phyloP scores from a whole-genome alignment of 768 basidiomycete genomes.

The Podaxis pistillaris region DNA sequence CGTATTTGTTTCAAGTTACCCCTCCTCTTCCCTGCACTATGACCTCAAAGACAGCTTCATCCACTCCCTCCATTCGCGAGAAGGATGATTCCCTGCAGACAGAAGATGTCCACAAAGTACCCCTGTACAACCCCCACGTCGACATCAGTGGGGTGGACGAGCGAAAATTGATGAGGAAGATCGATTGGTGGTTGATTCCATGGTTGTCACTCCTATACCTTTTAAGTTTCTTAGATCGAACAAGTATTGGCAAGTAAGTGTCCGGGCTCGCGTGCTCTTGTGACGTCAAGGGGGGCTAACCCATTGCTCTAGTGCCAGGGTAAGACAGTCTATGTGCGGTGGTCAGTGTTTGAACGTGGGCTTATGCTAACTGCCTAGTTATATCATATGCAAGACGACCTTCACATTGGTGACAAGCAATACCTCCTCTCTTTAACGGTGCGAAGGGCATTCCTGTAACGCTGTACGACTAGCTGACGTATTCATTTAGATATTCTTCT shows the following conservation, averaged over 20 bases:
- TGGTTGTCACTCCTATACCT: conserved; percentile 78
- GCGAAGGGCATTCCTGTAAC: not conserved
- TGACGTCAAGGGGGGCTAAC: not conserved
- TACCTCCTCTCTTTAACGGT: conserved; percentile 66
- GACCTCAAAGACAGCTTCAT: not conserved
- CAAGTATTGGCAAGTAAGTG: conserved; percentile 49
- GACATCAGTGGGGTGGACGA: conserved; percentile 41
- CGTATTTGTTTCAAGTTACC: not conserved
- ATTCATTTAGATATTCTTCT: conserved; percentile 42
- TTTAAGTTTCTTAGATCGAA: conserved; percentile 61
- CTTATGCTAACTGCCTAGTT: conserved; percentile 38
- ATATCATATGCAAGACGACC: conserved; percentile 56
- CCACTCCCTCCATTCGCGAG: conserved; percentile 5
- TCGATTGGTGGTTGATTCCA: conserved; percentile 63
- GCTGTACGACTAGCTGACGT: not conserved
- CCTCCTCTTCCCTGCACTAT: not conserved
- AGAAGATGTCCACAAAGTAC: conserved; percentile 5
- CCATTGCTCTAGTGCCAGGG: conserved; percentile 41
- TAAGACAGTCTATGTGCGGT: conserved; percentile 16
- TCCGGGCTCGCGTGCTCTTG: conserved; percentile 9
- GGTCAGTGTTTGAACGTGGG: not conserved
- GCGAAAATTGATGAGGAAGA: conserved; percentile 65
- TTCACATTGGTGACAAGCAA: conserved; percentile 63
- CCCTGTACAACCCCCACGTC: conserved; percentile 12
- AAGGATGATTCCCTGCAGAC: conserved; percentile 2